Percentiles rank a stretch among this genome's conserved stretches.
phyloP scores from a whole-genome alignment of 176 grass and related monocot genomes.

The Rhipidocladum racemiflorum region DNA sequence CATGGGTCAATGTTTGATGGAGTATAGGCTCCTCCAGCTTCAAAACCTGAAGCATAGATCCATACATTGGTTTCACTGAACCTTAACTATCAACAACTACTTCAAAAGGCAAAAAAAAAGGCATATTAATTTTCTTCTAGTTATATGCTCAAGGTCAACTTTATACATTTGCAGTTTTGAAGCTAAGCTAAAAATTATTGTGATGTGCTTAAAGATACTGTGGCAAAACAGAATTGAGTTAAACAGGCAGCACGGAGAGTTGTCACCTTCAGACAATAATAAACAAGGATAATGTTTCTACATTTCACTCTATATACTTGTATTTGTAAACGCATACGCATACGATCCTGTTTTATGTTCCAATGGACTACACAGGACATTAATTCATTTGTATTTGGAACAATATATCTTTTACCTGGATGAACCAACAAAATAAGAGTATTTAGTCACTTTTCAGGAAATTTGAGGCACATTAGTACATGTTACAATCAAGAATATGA shows the following conservation, averaged over 20 bases:
- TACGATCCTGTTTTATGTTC: background rate
- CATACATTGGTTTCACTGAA: background rate
- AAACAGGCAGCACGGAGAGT: background rate
- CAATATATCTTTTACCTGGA: background rate
- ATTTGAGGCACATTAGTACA: background rate
- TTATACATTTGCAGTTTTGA: background rate
- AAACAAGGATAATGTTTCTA: too few relatives aligned
- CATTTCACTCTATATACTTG: too few relatives aligned
- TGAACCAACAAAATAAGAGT: background rate
- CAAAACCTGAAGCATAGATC: slow-evolving; percentile 56
- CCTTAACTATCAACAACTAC: background rate
- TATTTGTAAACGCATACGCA: too few relatives aligned
- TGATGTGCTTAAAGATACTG: background rate
- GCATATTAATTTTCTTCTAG: background rate
- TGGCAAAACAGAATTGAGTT: background rate
- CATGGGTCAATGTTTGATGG: slow-evolving; percentile 89
- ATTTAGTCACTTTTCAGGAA: background rate
- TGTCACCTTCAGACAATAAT: too few relatives aligned
- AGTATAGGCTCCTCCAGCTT: slow-evolving; percentile 82
- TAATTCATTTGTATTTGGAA: background rate
- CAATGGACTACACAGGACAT: background rate
- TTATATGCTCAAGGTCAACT: background rate
- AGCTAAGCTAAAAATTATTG: background rate
- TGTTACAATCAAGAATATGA: slow-evolving; percentile 11
- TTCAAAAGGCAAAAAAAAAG: background rate